A percentile compares a stretch with the other conserved stretches of the same genome.
These are phyloP conservation scores for Pulveroboletus sp. DNA, from an alignment of 768 basidiomycete genomes.

Conservation along the genomic window DNA sequence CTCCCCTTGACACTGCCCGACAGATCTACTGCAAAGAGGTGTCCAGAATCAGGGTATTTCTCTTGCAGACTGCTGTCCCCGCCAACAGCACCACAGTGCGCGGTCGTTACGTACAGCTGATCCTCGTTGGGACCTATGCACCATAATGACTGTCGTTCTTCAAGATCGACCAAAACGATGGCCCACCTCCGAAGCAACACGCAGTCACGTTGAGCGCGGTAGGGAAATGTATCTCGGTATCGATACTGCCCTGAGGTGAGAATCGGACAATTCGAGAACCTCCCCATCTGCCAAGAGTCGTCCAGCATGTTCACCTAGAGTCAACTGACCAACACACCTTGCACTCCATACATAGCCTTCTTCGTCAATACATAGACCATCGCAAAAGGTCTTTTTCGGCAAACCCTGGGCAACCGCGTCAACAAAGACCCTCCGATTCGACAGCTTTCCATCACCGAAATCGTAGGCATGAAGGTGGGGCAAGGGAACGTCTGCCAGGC, in stretches of 20 bases:
- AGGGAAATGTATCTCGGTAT: constrained; percentile 55
- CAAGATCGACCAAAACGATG: constrained; percentile 2
- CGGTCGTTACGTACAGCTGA: constrained; percentile 51
- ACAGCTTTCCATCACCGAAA: constrained; percentile 45
- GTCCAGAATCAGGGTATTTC: constrained; percentile 33
- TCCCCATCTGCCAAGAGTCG: constrained; percentile 48
- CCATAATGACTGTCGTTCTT: not conserved
- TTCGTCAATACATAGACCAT: constrained; percentile 62
- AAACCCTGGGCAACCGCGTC: constrained; percentile 53
- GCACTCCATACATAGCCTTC: constrained; percentile 68
- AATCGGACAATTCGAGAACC: constrained; percentile 57
- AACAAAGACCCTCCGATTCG: constrained; percentile 53
- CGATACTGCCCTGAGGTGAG: constrained; percentile 46
- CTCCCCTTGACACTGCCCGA: constrained; percentile 23
- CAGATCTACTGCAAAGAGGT: constrained; percentile 32
- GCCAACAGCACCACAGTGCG: constrained; percentile 55
- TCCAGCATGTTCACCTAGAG: not conserved
- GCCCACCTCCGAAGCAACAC: constrained; percentile 55
- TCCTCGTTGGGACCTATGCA: constrained; percentile 53
- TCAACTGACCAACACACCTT: constrained; percentile 31
- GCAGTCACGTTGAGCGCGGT: constrained; percentile 61
- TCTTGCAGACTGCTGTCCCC: constrained; percentile 42
- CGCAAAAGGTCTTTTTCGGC: constrained; percentile 48
- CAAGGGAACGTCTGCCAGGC: not conserved
- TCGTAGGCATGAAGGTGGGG: constrained; percentile 42